Evolutionary conservation across 2,329 filamentous ascomycete genomes (phyloP), one percentile per base, ranked within the genome.

Genomic region (Colletotrichum caudatum): DNA sequence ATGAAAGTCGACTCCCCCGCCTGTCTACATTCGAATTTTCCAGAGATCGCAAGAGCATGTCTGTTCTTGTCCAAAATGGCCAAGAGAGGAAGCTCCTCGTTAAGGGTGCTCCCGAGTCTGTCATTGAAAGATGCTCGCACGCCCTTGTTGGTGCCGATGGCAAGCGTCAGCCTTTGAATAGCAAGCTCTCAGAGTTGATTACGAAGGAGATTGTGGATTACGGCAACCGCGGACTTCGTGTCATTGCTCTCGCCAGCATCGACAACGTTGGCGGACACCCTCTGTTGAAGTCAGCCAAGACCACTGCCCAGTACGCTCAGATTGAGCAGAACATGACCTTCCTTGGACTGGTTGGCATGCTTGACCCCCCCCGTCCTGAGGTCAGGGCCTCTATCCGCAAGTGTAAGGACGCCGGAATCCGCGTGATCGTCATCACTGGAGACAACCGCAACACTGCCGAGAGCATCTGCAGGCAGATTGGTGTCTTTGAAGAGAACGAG

Each of bases 31-130:
- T 94, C 77, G 96, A 99, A 80, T 99, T 99, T 83, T 98, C 96
- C 1, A 91, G 96, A 77, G 96, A 99, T 82, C 91, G 96, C 74
- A 99, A 99, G 89, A 98, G 95, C 83, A 99, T 99, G 96, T 99
- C 96, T 59, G 97, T 99, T 46, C 85, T 98, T 71, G 94, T 97
- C 74, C 88, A 92, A 75, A 87, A 88, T 66, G 91, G 89, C 67
- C 85, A 87, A 61, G 82, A 90, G 64, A 90, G 96, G 83, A 94
- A 92, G 80, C 90, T 99, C 14, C 88, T 99, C 60, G 95, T 99
- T 75, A 99, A 99, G 84, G 96, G 96, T 77, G 96, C 97, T 26
- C 96, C 96, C 7, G 96, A 99, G 82, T 94, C 94, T 16, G 91
- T 99, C 76, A 89, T 99, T 73, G 95, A 97, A 77, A 93, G 97